Conservation (phyloP, 495 filamentous ascomycete species). For the Podospora australis region DNA sequence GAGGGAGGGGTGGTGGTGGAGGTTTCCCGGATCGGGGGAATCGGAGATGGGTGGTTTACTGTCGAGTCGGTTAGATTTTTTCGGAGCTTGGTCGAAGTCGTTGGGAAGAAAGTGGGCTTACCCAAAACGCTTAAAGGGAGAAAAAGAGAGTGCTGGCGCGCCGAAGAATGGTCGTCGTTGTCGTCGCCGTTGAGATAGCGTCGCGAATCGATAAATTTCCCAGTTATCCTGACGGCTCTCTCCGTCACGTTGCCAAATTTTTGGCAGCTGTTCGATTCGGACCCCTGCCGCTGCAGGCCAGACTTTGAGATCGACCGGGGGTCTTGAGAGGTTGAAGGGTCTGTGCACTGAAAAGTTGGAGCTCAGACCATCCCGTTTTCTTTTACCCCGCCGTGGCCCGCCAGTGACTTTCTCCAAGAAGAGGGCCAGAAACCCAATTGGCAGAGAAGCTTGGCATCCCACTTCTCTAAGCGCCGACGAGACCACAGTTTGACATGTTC, state of each 20-base stretch:
- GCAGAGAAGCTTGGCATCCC: slow-evolving; percentile 14
- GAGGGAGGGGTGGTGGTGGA: neutral
- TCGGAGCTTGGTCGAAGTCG: neutral
- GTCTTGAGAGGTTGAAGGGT: slow-evolving; percentile 4
- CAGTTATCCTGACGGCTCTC: slow-evolving; percentile 6
- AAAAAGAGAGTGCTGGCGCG: neutral
- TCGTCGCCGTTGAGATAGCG: neutral
- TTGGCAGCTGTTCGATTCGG: slow-evolving; percentile 6
- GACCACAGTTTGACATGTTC: slow-evolving; percentile 4
- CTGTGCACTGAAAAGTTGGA: slow-evolving; percentile 4
- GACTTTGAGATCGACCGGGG: slow-evolving; percentile 3
- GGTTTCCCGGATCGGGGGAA: neutral
- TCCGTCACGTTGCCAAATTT: slow-evolving; percentile 11
- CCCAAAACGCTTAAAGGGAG: neutral
- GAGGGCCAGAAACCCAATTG: neutral
- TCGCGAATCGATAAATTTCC: slow-evolving; percentile 6
- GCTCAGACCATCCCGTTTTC: neutral
- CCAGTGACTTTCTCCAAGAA: neutral
- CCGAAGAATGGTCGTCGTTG: neutral
- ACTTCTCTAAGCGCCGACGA: slow-evolving; percentile 24
- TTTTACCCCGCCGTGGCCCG: slow-evolving; percentile 5
- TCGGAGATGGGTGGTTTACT: neutral
- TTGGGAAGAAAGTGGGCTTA: neutral
- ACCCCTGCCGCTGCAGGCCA: too few relatives aligned
- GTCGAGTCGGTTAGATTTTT: neutral